A percentile compares a stretch with the other conserved stretches of the same genome.
Evolutionary conservation across 257 asterid species (phyloP).

Genomic region (Solanum pimpinellifolium): DNA sequence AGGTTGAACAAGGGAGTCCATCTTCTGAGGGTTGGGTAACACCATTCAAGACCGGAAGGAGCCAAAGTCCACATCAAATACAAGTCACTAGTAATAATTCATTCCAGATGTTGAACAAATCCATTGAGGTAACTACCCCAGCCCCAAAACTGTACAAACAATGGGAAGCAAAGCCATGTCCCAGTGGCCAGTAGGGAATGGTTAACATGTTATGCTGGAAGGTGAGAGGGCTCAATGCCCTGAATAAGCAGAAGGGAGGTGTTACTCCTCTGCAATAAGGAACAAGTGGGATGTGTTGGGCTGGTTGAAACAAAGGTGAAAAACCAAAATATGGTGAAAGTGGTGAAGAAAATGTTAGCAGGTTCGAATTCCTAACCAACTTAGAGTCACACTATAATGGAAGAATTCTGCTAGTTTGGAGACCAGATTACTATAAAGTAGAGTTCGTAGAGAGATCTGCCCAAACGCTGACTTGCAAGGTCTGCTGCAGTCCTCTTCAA

Average conservation of each 20-base stretch:
- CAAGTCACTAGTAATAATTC: not conserved
- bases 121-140: not conserved
- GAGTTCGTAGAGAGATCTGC: not conserved
- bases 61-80: not conserved
- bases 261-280: not conserved
- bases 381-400: not conserved
- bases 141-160: not conserved
- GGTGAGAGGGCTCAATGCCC: not conserved
- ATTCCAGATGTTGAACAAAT: not conserved
- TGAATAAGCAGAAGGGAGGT: not conserved
- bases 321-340: not conserved
- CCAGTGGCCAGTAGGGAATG: not conserved
- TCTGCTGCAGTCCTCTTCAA: not conserved
- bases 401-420: not conserved
- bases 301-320: not conserved
- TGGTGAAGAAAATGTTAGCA: not conserved
- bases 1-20: not conserved
- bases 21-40: not conserved
- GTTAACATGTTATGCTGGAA: not conserved
- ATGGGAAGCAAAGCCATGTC: not conserved
- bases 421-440: not conserved
- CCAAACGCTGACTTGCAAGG: not conserved
- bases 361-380: not conserved
- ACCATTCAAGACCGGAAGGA: not conserved
- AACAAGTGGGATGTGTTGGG: not conserved